Base-by-base conservation (phyloP, 2,329 filamentous ascomycete genomes). In the Cladorrhinum sp. region DNA sequence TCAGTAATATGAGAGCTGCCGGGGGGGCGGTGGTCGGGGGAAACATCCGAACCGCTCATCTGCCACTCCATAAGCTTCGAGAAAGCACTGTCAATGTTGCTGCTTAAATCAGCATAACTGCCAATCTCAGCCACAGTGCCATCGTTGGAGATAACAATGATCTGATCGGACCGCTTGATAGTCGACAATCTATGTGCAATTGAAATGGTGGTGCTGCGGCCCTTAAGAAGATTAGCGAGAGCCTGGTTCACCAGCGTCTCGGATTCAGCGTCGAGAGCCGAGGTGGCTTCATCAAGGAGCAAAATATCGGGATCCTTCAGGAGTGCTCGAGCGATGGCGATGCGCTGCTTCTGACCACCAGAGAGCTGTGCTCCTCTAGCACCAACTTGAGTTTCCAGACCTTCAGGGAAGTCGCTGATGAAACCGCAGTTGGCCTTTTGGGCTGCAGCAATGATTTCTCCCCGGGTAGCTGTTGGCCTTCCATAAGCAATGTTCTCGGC, bases 41-140 rank as follows among this genome's bases (percentile, higher is more conserved):
- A 74, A 8, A 80, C 71, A 59, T 96, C 92, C 8, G 90, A 89
- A 12, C 93, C 94, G 69, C 84, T 95, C 86, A 98, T 90, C 77
- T 99, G 95, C 93, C 93, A 98, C 76, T 98, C 94, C 95, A 99
- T 99, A 57, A 99, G 80, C 76, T 90, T 95, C 69, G 88, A 94
- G 72, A 99, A 99, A 1, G 93, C 92, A 57, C 94, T 96, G 9
- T 89, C 79, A 16, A 84, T 83, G 62, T 91, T 86, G 4, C 83
- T 80, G 57, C 88, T 90, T 21, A 99, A 83, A 65, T 92, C 84
- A 23, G 82, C 77, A 73, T 96, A 99, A 61, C 88, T 89, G 60
- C 95, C 95, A 65, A 90, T 90, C 74, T 99, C 94, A 2, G 94
- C 95, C 2, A 99, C 94, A 61, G 84, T 88, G 64, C 95, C 96